These are phyloP conservation scores for Didymella sp. DNA, from an alignment of 2,329 filamentous ascomycete species.

Conservation along the genomic window DNA sequence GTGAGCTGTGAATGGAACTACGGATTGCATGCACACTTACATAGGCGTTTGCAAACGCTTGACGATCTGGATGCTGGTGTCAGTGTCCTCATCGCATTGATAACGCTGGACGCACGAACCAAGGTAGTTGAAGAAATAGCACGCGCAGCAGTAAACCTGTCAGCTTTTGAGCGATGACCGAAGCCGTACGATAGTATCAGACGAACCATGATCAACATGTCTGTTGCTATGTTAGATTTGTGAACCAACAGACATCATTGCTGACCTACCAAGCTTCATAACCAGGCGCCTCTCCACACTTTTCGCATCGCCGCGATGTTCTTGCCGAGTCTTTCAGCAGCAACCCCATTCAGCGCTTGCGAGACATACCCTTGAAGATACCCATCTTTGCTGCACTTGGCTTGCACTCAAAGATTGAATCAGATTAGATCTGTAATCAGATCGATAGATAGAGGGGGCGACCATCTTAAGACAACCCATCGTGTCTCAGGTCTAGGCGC, in stretches of 20 bases:
- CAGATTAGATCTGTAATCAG: background rate
- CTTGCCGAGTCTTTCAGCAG: slow-evolving; percentile 8
- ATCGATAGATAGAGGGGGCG: background rate
- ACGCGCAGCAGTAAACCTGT: slow-evolving; percentile 32
- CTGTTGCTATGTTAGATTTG: background rate
- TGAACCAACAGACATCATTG: background rate
- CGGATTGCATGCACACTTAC: background rate
- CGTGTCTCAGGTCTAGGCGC: background rate
- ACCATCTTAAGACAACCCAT: background rate
- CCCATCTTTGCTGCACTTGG: background rate
- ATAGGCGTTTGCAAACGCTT: slow-evolving; percentile 9
- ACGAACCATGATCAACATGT: slow-evolving; percentile 4
- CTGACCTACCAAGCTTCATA: slow-evolving; percentile 11
- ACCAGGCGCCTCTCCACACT: slow-evolving; percentile 3
- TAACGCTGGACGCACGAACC: slow-evolving; percentile 11
- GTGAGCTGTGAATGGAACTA: background rate
- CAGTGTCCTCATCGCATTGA: background rate
- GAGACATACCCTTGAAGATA: background rate
- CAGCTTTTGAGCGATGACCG: background rate
- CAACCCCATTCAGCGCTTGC: background rate
- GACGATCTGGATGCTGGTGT: background rate
- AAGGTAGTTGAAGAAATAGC: slow-evolving; percentile 41
- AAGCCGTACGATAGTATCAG: background rate
- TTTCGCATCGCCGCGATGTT: slow-evolving; percentile 28
- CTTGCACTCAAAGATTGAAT: background rate